Conservation (phyloP, 2,329 filamentous ascomycete species). For the Verticillium nonalfalfae region DNA sequence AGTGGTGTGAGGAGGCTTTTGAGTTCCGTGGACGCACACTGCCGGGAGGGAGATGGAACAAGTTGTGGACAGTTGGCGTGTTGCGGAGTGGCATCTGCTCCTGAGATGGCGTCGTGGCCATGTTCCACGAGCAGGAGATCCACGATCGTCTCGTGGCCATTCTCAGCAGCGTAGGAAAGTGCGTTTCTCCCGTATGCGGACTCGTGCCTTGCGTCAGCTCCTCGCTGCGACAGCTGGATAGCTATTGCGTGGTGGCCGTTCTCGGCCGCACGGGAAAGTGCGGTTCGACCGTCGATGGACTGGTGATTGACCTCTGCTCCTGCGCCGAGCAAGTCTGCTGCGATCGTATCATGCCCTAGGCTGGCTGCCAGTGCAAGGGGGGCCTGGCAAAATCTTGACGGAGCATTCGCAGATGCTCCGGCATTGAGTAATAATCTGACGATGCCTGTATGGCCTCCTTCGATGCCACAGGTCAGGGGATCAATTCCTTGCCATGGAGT, state of each 20-base stretch:
- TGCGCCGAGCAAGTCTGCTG: not conserved
- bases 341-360: not conserved
- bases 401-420: not conserved
- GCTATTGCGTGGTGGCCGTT: not conserved
- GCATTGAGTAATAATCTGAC: not conserved
- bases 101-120: too few species aligned
- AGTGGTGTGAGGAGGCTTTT: too few species aligned
- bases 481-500: not conserved
- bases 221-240: not conserved
- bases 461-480: not conserved
- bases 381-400: not conserved
- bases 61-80: too few species aligned
- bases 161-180: too few species aligned
- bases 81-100: too few species aligned
- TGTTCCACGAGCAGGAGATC: too few species aligned
- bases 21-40: too few species aligned
- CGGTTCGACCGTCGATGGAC: not conserved
- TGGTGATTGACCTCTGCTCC: not conserved
- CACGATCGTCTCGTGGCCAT: too few species aligned
- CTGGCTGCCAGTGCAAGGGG: not conserved
- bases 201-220: too few species aligned
- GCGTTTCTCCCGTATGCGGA: too few species aligned
- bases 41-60: too few species aligned
- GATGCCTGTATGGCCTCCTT: not conserved
- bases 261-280: not conserved